phyloP scores from a whole-genome alignment of 192 early-diverging fungal species.

The Funneliformis geosporum region DNA sequence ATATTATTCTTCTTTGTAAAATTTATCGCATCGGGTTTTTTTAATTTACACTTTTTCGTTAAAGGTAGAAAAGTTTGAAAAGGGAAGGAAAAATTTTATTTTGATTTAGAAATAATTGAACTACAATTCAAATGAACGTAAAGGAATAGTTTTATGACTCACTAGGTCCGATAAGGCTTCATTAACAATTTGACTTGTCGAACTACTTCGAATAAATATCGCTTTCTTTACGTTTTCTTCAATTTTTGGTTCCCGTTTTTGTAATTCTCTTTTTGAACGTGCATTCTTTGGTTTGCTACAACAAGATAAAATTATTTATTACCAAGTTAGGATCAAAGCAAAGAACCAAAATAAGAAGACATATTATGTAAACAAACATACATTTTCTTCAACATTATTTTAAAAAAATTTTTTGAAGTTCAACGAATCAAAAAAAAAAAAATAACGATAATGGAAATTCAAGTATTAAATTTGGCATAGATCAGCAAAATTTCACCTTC shows the following conservation, averaged over 20 bases:
- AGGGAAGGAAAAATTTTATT: background rate
- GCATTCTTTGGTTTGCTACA: conserved; percentile 85
- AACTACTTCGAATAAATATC: conserved; percentile 84
- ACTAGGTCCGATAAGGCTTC: conserved; percentile 90
- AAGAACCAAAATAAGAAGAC: background rate
- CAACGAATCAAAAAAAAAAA: too few species aligned
- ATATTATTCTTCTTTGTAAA: conserved; percentile 96
- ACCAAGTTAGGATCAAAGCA: too few species aligned
- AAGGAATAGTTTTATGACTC: conserved; percentile 30
- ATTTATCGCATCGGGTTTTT: conserved; percentile 84
- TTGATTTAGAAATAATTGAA: background rate
- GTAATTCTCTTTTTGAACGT: conserved; percentile 79
- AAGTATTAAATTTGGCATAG: too few species aligned
- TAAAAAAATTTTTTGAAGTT: too few species aligned
- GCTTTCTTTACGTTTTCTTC: conserved; percentile 91
- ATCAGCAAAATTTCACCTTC: too few species aligned
- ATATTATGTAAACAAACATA: background rate
- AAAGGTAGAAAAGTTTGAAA: background rate
- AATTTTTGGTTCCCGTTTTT: conserved; percentile 87
- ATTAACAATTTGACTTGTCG: conserved; percentile 81
- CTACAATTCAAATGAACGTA: too few species aligned
- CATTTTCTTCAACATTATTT: background rate
- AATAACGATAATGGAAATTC: too few species aligned
- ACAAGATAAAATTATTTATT: background rate
- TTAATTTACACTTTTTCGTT: conserved; percentile 70